Conservation (phyloP, 768 basidiomycete species). For the Russula dissimulans region DNA sequence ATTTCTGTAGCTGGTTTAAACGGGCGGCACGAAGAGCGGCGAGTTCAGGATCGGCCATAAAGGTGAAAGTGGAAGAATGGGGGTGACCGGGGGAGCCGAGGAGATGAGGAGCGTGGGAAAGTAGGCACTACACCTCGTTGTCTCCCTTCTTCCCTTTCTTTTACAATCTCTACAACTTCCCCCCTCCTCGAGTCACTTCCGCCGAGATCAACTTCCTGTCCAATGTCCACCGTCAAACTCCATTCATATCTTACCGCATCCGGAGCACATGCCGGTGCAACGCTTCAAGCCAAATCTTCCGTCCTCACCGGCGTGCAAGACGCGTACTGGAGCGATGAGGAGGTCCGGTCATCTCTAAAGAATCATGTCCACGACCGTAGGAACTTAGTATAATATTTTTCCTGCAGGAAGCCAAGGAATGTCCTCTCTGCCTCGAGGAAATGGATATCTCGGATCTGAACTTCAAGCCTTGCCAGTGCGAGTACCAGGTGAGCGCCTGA, state of each 20-base stretch:
- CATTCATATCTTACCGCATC: slow-evolving; percentile 66
- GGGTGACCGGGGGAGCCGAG: neutral
- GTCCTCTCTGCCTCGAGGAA: slow-evolving; percentile 95
- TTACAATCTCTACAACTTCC: too few relatives aligned
- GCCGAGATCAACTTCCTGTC: neutral
- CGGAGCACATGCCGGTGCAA: slow-evolving; percentile 57
- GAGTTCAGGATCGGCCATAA: slow-evolving; percentile 32
- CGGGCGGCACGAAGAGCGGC: slow-evolving; percentile 38
- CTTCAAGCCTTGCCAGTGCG: slow-evolving; percentile 98
- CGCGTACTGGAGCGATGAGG: slow-evolving; percentile 96
- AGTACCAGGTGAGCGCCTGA: slow-evolving; percentile 72
- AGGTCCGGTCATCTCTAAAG: slow-evolving; percentile 40
- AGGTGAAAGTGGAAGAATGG: neutral
- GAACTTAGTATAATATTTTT: neutral
- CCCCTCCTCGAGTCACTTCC: neutral
- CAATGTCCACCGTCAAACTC: slow-evolving; percentile 46
- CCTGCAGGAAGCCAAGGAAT: slow-evolving; percentile 93
- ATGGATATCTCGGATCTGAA: slow-evolving; percentile 99
- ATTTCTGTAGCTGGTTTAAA: slow-evolving; percentile 32
- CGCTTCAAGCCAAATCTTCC: slow-evolving; percentile 75
- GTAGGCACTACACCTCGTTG: slow-evolving; percentile 17
- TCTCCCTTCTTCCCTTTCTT: slow-evolving; percentile 1
- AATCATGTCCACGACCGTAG: neutral
- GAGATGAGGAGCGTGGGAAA: neutral
- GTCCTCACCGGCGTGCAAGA: slow-evolving; percentile 86